phyloP scores from a whole-genome alignment of 208 protist genomes.

The Trypanosoma avium region DNA sequence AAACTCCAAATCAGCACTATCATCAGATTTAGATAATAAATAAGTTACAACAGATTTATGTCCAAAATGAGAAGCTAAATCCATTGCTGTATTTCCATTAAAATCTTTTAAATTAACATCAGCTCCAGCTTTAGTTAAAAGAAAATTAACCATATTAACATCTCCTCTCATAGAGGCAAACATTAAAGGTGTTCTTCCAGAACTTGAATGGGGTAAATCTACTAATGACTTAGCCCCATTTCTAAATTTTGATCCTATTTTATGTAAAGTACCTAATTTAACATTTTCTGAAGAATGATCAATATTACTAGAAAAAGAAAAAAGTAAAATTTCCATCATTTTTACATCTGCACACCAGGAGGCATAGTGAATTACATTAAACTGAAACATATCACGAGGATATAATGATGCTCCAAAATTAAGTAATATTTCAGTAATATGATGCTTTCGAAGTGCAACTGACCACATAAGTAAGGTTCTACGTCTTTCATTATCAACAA shows the following conservation, averaged over 20 bases:
- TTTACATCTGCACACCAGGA: constrained; percentile 72
- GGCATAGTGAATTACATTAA: constrained; percentile 72
- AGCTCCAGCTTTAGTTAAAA: constrained; percentile 58
- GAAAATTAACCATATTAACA: constrained; percentile 44
- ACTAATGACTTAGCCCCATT: constrained; percentile 57
- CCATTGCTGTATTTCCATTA: constrained; percentile 55
- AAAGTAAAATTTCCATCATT: constrained; percentile 60
- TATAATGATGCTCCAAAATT: constrained; percentile 54
- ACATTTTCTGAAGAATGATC: not conserved
- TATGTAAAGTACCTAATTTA: not conserved
- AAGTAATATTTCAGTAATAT: constrained; percentile 55
- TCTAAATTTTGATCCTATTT: constrained; percentile 21
- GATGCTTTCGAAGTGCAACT: constrained; percentile 46
- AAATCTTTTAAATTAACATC: constrained; percentile 42
- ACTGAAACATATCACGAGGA: constrained; percentile 59
- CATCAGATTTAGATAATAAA: constrained; percentile 38
- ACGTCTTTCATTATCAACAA: constrained; percentile 55
- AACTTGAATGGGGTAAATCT: constrained; percentile 55
- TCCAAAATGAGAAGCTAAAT: constrained; percentile 73
- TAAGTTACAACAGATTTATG: constrained; percentile 49
- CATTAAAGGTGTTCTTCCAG: constrained; percentile 79
- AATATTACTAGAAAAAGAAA: constrained; percentile 13
- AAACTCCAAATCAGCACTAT: constrained; percentile 35
- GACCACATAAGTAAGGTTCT: constrained; percentile 77
- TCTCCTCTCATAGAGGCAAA: constrained; percentile 70